These are phyloP conservation scores for Penicillium brevicompactum DNA, from an alignment of 2,329 filamentous ascomycete genomes.

Conservation along the genomic window DNA sequence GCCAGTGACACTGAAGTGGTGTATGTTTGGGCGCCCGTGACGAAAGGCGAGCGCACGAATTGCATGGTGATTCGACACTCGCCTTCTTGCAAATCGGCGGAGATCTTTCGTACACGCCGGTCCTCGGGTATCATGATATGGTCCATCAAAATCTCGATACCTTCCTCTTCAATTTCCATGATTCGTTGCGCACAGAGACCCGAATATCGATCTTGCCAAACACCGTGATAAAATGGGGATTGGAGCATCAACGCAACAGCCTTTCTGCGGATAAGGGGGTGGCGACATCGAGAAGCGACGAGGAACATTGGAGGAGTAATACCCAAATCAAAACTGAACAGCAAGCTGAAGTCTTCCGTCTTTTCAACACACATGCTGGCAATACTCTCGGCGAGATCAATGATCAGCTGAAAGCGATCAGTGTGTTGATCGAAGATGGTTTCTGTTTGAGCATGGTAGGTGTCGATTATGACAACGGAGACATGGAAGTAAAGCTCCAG, in stretches of 20 bases:
- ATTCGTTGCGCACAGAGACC: conserved; percentile 9
- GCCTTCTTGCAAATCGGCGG: conserved; percentile 7
- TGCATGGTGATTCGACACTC: conserved; percentile 1
- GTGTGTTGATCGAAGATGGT: background rate
- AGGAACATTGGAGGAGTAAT: conserved; percentile 7
- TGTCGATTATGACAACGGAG: conserved; percentile 1
- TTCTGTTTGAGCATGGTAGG: background rate
- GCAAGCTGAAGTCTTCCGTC: background rate
- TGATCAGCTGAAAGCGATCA: background rate
- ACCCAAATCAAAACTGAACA: conserved; percentile 9
- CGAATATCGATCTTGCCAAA: conserved; percentile 9
- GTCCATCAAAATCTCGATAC: conserved; percentile 1
- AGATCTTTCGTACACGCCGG: conserved; percentile 1
- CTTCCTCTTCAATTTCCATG: conserved; percentile 2
- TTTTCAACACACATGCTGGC: background rate
- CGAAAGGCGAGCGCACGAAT: conserved; percentile 3
- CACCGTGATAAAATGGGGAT: conserved; percentile 1
- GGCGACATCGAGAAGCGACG: conserved; percentile 7
- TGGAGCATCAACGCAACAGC: conserved; percentile 3
- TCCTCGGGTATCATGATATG: background rate
- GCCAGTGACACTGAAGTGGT: background rate
- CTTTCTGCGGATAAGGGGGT: background rate
- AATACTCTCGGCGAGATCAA: background rate
- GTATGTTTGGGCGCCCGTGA: background rate
- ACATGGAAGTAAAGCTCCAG: conserved; percentile 5